Evolutionary conservation across 1,284 basidiomycete species (phyloP).

Genomic region (Sanghuangporus baumii): DNA sequence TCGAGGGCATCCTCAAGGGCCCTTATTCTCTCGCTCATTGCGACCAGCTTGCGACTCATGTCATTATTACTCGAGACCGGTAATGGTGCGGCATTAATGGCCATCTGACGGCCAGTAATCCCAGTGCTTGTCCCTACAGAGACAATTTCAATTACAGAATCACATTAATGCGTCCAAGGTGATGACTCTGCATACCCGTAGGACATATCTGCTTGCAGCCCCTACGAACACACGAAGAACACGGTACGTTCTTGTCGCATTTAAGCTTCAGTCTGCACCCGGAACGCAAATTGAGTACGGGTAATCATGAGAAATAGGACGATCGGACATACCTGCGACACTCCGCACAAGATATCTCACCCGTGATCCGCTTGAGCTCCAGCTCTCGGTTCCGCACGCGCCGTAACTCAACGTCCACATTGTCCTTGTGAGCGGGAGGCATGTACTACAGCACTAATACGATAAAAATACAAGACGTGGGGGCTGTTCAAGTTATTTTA

Average conservation of each 20-base stretch:
- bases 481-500: background rate
- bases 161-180: background rate
- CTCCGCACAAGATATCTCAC: slow-evolving; percentile 13
- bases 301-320: background rate
- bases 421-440: background rate
- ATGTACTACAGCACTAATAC: background rate
- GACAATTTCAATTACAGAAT: background rate
- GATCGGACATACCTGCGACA: slow-evolving; percentile 10
- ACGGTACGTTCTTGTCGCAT: slow-evolving; percentile 16
- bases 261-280: slow-evolving; percentile 10
- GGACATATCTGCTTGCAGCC: slow-evolving; percentile 12
- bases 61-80: background rate
- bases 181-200: background rate
- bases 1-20: slow-evolving; percentile 12
- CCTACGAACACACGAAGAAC: slow-evolving; percentile 11
- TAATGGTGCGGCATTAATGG: background rate
- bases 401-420: background rate
- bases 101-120: background rate
- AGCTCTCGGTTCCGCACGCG: slow-evolving; percentile 2
- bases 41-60: background rate
- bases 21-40: slow-evolving; percentile 18
- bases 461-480: background rate
- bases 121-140: background rate
- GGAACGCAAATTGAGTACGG: background rate
- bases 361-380: slow-evolving; percentile 7